Conservation (phyloP, 768 basidiomycete genomes). For the Thelephora aurantiotincta region DNA sequence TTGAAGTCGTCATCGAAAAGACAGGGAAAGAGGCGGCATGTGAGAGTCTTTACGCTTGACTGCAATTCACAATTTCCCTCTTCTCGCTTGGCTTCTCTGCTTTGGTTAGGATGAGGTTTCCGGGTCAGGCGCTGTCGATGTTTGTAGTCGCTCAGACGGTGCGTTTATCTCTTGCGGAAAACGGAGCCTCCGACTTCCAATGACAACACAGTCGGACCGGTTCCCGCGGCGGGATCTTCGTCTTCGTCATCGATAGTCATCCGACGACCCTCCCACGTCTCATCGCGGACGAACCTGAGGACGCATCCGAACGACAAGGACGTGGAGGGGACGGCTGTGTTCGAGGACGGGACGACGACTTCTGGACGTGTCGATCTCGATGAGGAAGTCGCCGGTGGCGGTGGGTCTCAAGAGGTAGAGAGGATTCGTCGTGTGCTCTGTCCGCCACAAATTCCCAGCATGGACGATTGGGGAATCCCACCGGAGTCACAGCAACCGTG, state of each 20-base stretch:
- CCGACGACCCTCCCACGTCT: conserved; percentile 13
- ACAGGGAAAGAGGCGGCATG: conserved; percentile 27
- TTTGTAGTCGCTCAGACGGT: too few species aligned
- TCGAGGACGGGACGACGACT: conserved; percentile 4
- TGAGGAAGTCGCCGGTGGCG: neutral
- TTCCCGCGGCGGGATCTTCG: too few species aligned
- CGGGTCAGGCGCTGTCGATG: neutral
- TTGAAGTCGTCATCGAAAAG: conserved; percentile 18
- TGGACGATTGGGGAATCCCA: conserved; percentile 71
- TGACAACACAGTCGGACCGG: too few species aligned
- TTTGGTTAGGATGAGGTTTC: conserved; percentile 40
- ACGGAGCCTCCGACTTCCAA: neutral
- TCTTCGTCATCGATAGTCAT: neutral
- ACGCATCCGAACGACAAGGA: neutral
- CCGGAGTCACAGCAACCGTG: conserved; percentile 36
- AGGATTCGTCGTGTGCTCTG: conserved; percentile 40
- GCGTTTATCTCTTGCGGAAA: neutral
- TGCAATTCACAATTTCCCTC: conserved; percentile 43
- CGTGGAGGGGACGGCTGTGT: conserved; percentile 25
- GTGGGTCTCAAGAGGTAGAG: conserved; percentile 25
- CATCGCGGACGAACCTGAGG: conserved; percentile 22
- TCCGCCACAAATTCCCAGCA: conserved; percentile 50
- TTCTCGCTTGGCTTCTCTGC: conserved; percentile 42
- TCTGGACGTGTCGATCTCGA: conserved; percentile 18
- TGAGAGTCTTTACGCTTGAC: conserved; percentile 38